Base-by-base conservation (phyloP, 495 filamentous ascomycete species). In the Lasiosphaeria hispida region DNA sequence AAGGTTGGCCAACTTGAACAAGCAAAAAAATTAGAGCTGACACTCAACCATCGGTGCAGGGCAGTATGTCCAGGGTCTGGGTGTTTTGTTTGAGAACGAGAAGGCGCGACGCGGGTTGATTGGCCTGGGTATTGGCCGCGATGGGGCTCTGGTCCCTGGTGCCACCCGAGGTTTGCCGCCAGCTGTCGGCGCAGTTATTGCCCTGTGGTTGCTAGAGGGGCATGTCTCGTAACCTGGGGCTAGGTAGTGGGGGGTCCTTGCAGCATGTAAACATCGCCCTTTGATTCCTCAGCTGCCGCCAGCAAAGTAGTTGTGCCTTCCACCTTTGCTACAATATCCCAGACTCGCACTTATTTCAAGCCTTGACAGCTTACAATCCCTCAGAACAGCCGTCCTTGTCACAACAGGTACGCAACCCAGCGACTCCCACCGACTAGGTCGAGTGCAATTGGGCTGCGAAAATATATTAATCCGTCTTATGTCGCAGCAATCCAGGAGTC, bases 391-490 rank as follows among this genome's bases (percentile, higher is more conserved):
- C 55, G 40, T 30, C 50, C 53, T 58, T 45, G 47, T 14, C 52
- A 61, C 55, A 61, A 48, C 61, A 64, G 64, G 59, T 66, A 61
- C 51, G 54, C 11, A 56, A n/a, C 6, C 36, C 34, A 48, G 37
- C 30, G 41, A 11, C 45, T 30, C 14, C 38, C 11, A 39, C 43
- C 35, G 2, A 42, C n/a, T 34, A 8, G 11, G 18, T 1, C 23
- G 23, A 7, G 7, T 5, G 11, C 10, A 10, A 14, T 15, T 33
- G 23, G 23, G 5, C 23, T 30, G 23, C 23, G 23, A 30, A 36
- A 49, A 43, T 54, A 59, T 63, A 62, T 67, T 70, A 64, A 70
- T 58, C 13, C 44, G n/a, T 15, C 34, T 40, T 53, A 15, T 30
- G 54, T 23, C 40, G 38, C 36, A 66, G 52, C 45, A 62, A 57